phyloP scores from a whole-genome alignment of 176 grass and related monocot species.

The Carex littledalei region DNA sequence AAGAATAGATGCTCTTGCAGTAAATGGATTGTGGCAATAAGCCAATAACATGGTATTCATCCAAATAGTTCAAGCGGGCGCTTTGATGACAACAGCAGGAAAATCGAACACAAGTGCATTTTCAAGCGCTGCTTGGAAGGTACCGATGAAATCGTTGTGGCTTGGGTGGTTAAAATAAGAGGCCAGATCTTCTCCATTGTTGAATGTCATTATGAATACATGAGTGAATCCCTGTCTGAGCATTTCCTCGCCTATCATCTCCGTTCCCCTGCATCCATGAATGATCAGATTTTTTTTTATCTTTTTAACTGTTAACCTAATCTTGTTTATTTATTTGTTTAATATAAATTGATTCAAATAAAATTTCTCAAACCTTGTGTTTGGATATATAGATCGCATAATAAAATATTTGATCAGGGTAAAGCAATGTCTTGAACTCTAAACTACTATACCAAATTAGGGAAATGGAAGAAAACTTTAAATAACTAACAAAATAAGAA shows the following conservation, averaged over 20 bases:
- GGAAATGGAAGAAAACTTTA: background rate
- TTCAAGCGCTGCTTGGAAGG: conserved; percentile 54
- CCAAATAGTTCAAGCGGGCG: conserved; percentile 6
- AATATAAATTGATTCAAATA: background rate
- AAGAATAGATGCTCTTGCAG: background rate
- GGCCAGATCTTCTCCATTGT: conserved; percentile 29
- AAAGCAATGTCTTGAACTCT: background rate
- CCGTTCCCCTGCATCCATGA: conserved; percentile 21
- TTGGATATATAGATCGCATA: background rate
- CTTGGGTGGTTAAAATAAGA: conserved; percentile 32
- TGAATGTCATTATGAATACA: conserved; percentile 32
- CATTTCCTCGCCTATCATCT: conserved; percentile 31
- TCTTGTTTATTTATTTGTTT: background rate
- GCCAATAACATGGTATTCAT: background rate
- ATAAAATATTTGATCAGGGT: background rate
- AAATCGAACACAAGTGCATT: conserved; percentile 64
- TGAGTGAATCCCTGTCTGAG: conserved; percentile 50
- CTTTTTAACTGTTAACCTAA: background rate
- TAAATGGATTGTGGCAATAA: background rate
- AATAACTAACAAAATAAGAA: background rate
- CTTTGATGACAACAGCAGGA: conserved; percentile 42
- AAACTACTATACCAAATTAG: background rate
- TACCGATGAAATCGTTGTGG: conserved; percentile 38
- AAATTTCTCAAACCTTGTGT: background rate
- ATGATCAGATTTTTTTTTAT: background rate